phyloP scores from a whole-genome alignment of 2,329 filamentous ascomycete genomes.

The Blastomyces percursus region DNA sequence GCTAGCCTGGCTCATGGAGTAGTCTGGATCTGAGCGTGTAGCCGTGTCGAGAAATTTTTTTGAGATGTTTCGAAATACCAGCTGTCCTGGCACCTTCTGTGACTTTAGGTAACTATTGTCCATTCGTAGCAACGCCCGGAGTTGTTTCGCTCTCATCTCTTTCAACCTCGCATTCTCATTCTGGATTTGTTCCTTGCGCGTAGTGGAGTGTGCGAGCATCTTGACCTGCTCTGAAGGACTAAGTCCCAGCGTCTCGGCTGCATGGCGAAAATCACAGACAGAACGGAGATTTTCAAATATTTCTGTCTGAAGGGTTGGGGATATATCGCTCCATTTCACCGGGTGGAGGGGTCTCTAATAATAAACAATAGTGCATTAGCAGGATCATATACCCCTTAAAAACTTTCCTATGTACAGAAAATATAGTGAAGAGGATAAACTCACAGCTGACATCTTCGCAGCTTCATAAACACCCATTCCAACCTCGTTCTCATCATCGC shows the following conservation, averaged over 20 bases:
- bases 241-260: constrained; percentile 20
- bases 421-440: not conserved
- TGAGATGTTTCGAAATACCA: constrained; percentile 22
- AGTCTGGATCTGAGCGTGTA: constrained; percentile 14
- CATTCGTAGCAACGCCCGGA: constrained; percentile 21
- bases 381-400: not conserved
- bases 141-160: constrained; percentile 28
- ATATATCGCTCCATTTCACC: constrained; percentile 26
- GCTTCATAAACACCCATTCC: not conserved
- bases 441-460: not conserved
- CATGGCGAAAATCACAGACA: constrained; percentile 15
- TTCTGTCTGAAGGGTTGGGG: constrained; percentile 24
- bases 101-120: constrained; percentile 23
- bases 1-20: constrained; percentile 21
- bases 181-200: constrained; percentile 20
- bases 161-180: constrained; percentile 22
- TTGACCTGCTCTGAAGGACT: constrained; percentile 16
- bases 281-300: constrained; percentile 26
- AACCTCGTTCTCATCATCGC: constrained; percentile 1
- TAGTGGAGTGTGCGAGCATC: constrained; percentile 13
- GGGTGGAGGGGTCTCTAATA: constrained; percentile 4
- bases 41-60: constrained; percentile 14
- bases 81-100: constrained; percentile 18
- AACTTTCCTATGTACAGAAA: not conserved
- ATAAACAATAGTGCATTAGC: not conserved